Evolutionary conservation across 768 basidiomycete species (phyloP).

Genomic region (Kwoniella pini): DNA sequence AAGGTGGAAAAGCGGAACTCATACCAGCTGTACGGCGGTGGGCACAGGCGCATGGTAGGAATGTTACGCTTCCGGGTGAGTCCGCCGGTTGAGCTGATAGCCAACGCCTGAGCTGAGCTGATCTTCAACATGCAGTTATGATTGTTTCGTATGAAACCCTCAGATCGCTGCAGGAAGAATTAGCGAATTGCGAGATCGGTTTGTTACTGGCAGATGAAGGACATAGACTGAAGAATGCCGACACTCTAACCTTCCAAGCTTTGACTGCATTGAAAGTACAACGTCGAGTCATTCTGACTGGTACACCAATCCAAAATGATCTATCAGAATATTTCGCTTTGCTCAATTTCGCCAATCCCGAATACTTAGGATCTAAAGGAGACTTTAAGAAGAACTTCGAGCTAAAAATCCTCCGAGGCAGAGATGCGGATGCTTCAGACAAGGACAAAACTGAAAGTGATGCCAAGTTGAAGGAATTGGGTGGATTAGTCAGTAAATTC

Average conservation of each 20-base stretch:
- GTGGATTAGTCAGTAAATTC: slow-evolving; percentile 82
- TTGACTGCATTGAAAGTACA: slow-evolving; percentile 79
- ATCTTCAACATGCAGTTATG: slow-evolving; percentile 66
- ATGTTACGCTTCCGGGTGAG: slow-evolving; percentile 85
- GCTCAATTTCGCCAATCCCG: slow-evolving; percentile 88
- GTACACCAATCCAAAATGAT: slow-evolving; percentile 92
- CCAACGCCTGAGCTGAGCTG: not conserved
- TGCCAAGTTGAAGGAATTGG: slow-evolving; percentile 87
- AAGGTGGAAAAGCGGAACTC: slow-evolving; percentile 79
- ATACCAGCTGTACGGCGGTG: slow-evolving; percentile 79
- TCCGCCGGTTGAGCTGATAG: slow-evolving; percentile 3
- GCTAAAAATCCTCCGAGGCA: slow-evolving; percentile 82
- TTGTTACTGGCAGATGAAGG: slow-evolving; percentile 96
- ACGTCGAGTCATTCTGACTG: slow-evolving; percentile 88
- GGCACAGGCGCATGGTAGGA: slow-evolving; percentile 84
- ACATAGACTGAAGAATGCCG: slow-evolving; percentile 96
- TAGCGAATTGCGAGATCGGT: slow-evolving; percentile 80
- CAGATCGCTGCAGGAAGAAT: slow-evolving; percentile 71
- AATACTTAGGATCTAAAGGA: slow-evolving; percentile 80
- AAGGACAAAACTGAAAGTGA: slow-evolving; percentile 76
- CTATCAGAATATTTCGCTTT: slow-evolving; percentile 92
- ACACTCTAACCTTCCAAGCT: slow-evolving; percentile 82
- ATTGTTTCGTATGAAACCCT: slow-evolving; percentile 98
- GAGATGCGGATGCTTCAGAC: slow-evolving; percentile 82
- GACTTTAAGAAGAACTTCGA: slow-evolving; percentile 97